phyloP scores from a whole-genome alignment of 1,139 yeast species.

The Debaryomyces psychrophilus region DNA sequence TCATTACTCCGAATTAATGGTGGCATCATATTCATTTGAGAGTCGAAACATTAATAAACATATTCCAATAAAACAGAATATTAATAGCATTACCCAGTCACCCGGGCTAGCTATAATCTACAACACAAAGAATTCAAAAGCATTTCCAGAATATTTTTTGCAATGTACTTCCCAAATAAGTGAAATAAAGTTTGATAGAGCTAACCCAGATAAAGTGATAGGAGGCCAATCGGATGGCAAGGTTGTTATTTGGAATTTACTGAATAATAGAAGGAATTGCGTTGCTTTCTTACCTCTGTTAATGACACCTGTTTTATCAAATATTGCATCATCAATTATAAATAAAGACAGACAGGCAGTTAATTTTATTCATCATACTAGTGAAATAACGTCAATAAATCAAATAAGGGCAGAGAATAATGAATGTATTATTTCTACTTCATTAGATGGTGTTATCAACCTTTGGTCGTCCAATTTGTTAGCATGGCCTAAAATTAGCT shows the following conservation, averaged over 20 bases:
- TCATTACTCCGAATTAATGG: slow-evolving; percentile 43
- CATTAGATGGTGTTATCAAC: slow-evolving; percentile 40
- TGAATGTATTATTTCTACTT: slow-evolving; percentile 34
- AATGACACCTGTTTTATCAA: slow-evolving; percentile 26
- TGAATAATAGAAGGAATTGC: slow-evolving; percentile 13
- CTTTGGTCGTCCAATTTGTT: slow-evolving; percentile 46
- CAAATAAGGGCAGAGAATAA: slow-evolving; percentile 29
- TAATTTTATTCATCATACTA: slow-evolving; percentile 12
- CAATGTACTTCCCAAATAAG: slow-evolving; percentile 46
- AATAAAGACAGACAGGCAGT: background rate
- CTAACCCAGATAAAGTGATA: slow-evolving; percentile 33
- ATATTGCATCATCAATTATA: slow-evolving; percentile 9
- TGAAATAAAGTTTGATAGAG: slow-evolving; percentile 40
- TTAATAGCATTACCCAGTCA: slow-evolving; percentile 17
- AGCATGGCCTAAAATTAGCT: slow-evolving; percentile 33
- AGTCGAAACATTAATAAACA: slow-evolving; percentile 1
- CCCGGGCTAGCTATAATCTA: slow-evolving; percentile 44
- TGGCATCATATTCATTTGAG: slow-evolving; percentile 31
- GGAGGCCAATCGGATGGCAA: slow-evolving; percentile 45
- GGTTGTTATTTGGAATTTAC: slow-evolving; percentile 44
- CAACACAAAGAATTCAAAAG: slow-evolving; percentile 20
- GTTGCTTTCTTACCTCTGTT: slow-evolving; percentile 34
- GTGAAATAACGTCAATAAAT: slow-evolving; percentile 18
- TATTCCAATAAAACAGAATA: background rate
- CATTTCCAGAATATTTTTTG: slow-evolving; percentile 54